phyloP scores from a whole-genome alignment of 768 basidiomycete species.

The Trametes elegans region DNA sequence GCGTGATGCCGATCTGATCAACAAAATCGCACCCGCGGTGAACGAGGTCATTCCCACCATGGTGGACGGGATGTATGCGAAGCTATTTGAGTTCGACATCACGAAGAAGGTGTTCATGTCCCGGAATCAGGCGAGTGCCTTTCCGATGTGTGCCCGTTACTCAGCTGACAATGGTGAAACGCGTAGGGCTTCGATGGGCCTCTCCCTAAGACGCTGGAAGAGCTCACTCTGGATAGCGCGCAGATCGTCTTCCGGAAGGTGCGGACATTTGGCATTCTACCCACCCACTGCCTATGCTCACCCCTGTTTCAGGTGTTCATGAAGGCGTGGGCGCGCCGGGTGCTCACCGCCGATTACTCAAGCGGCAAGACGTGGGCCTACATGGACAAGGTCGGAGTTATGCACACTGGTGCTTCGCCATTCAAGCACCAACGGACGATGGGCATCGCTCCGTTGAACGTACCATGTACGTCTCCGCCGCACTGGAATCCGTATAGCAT shows the following conservation, averaged over 20 bases:
- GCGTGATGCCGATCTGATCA: slow-evolving; percentile 41
- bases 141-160: background rate
- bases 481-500: background rate
- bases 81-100: slow-evolving; percentile 45
- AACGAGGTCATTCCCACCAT: slow-evolving; percentile 42
- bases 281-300: slow-evolving; percentile 25
- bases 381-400: slow-evolving; percentile 44
- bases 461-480: slow-evolving; percentile 30
- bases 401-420: slow-evolving; percentile 46
- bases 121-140: slow-evolving; percentile 28
- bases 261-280: slow-evolving; percentile 20
- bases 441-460: slow-evolving; percentile 32
- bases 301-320: slow-evolving; percentile 33
- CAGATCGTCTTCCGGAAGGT: slow-evolving; percentile 48
- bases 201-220: slow-evolving; percentile 37
- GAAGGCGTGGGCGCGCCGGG: slow-evolving; percentile 35
- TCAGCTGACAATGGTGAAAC: background rate
- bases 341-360: slow-evolving; percentile 44
- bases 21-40: slow-evolving; percentile 40
- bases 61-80: slow-evolving; percentile 46
- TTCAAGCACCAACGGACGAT: slow-evolving; percentile 40
- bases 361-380: slow-evolving; percentile 44
- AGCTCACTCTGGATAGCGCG: slow-evolving; percentile 41
- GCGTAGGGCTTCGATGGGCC: slow-evolving; percentile 40
- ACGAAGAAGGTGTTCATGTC: slow-evolving; percentile 39